Conservation (phyloP, 2,329 filamentous ascomycete genomes). For the Colletotrichum salicis region DNA sequence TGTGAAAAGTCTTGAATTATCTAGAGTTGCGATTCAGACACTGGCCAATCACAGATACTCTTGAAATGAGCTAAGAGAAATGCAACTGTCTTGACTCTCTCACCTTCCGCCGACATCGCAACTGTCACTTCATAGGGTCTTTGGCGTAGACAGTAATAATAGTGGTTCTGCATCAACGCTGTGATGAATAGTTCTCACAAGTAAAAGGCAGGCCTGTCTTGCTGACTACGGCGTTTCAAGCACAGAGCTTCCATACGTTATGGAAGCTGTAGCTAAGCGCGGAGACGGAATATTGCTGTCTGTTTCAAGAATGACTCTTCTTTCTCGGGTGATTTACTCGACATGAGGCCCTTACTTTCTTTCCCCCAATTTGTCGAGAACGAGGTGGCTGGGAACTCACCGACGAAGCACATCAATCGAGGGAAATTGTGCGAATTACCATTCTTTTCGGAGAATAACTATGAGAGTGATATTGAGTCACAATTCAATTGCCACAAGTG, state of each 20-base stretch:
- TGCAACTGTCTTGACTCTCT: conserved; percentile 5
- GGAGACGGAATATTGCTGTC: not conserved
- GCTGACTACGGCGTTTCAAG: not conserved
- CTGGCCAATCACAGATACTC: conserved; percentile 9
- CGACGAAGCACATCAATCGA: not conserved
- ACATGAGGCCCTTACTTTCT: not conserved
- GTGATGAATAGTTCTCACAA: not conserved
- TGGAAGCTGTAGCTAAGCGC: not conserved
- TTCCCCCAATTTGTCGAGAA: not conserved
- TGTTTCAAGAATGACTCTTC: not conserved
- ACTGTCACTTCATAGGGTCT: not conserved
- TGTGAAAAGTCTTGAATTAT: not conserved
- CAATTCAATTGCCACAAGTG: not conserved
- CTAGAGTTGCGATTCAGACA: not conserved
- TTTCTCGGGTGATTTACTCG: not conserved
- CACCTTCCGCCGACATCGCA: conserved; percentile 28
- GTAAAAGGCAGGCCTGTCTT: not conserved
- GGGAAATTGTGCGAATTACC: not conserved
- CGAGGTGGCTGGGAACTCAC: not conserved
- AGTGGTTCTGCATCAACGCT: not conserved
- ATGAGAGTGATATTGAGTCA: not conserved
- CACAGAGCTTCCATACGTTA: not conserved
- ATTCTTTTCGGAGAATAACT: not conserved
- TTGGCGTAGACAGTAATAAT: too few species aligned
- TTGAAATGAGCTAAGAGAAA: conserved; percentile 5